Base-by-base conservation (phyloP, 208 protist species). In the Wallacemonas sp. region DNA sequence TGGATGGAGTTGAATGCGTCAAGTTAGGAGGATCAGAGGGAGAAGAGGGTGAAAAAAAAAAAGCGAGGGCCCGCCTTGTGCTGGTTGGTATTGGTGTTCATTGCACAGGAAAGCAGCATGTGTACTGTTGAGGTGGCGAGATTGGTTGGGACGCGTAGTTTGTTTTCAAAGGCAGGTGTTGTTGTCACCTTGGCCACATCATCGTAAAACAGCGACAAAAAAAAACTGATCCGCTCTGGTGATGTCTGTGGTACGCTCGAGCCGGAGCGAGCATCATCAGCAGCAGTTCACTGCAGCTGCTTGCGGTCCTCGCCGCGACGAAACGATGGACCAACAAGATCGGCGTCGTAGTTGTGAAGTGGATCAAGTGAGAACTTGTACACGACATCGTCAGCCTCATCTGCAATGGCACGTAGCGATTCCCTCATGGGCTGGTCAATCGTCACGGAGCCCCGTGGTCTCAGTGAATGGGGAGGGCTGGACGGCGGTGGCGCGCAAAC, bases 341-440 rank as follows among this genome's bases (percentile, higher is more conserved):
- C 74, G 15, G 69, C 68, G 51, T 93, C 77, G 61, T 93, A 88
- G 64, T 93, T 80, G 46, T 80, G 79, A 1, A 79, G 45, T 2
- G 80, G 75, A 60, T 90, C 81, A 1, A 90, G n/a, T 12, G 60
- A 38, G 46, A 90, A 93, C 0, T 66, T 47, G 12, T 78, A 71
- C 19, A 93, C 80, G 28, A 66, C 71, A 68, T 88, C 70, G 36
- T 86, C 56, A 2, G 49, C 39, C 17, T 74, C 62, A 14, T 70
- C 70, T 24, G 33, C 45, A 3, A 66, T 17, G 15, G 62, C 62
- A 22, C 68, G 41, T 34, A 72, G 28, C 22, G 53, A 39, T 28
- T 21, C 11, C 2, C 15, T 28, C 39, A 66, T 41, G 11, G 9
- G 5, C 4, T 39, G 8, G 31, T 62, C 56, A 9, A 17, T 19